Evolutionary conservation across 1,284 basidiomycete genomes (phyloP).

Genomic region (Golubevia sp.): DNA sequence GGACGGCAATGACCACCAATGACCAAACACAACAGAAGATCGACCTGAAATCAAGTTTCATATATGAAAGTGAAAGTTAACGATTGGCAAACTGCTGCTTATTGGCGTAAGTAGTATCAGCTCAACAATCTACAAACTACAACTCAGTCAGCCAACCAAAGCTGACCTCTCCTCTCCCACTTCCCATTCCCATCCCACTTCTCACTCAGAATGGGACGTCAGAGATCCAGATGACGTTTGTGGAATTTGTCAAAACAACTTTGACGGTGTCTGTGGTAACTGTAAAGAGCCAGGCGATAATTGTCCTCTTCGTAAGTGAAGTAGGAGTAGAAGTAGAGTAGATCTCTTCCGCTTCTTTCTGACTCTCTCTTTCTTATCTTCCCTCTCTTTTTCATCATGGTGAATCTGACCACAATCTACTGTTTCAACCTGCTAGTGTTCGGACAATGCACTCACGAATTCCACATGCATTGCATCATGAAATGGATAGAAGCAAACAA

Average conservation of each 20-base stretch:
- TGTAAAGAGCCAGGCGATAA: constrained; percentile 55
- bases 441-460: constrained; percentile 58
- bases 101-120: constrained; percentile 44
- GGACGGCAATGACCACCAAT: too few relatives aligned
- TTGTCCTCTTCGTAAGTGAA: constrained; percentile 42
- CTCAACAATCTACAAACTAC: too few relatives aligned
- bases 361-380: background rate
- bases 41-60: background rate
- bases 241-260: constrained; percentile 60
- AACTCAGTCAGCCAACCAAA: background rate
- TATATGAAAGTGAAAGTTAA: constrained; percentile 56
- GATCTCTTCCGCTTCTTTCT: background rate
- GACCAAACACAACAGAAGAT: too few relatives aligned
- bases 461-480: constrained; percentile 58
- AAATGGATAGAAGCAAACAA: constrained; percentile 51
- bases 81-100: constrained; percentile 52
- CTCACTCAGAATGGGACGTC: constrained; percentile 48
- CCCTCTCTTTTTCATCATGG: background rate
- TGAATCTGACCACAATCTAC: constrained; percentile 9
- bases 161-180: background rate
- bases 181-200: background rate
- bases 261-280: constrained; percentile 55
- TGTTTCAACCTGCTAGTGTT: constrained; percentile 29
- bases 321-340: background rate
- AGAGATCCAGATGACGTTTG: constrained; percentile 59